Conservation (phyloP, 2,329 filamentous ascomycete species). For the Parastagonospora nodorum region DNA sequence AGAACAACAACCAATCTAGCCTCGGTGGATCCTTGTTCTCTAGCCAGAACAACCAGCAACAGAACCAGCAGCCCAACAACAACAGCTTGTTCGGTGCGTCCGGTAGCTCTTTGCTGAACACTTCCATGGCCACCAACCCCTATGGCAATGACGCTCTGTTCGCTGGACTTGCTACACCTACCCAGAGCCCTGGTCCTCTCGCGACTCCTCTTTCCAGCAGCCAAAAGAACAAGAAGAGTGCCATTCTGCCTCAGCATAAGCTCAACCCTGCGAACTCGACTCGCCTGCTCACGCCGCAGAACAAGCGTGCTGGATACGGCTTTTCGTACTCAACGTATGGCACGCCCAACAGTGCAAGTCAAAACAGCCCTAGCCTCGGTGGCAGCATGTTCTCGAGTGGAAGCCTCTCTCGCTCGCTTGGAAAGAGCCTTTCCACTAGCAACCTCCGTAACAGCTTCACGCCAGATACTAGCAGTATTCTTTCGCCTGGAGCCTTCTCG, state of each 20-base stretch:
- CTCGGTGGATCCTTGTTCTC: slow-evolving; percentile 50
- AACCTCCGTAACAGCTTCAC: slow-evolving; percentile 83
- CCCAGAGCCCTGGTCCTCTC: slow-evolving; percentile 80
- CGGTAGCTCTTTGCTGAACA: slow-evolving; percentile 56
- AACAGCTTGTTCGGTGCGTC: slow-evolving; percentile 60
- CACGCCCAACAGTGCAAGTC: slow-evolving; percentile 73
- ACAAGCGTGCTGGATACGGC: slow-evolving; percentile 76
- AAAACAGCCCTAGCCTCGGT: slow-evolving; percentile 72
- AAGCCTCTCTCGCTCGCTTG: slow-evolving; percentile 73
- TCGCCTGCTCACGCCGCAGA: slow-evolving; percentile 78
- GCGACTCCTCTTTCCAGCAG: slow-evolving; percentile 83
- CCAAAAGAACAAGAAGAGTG: slow-evolving; percentile 77
- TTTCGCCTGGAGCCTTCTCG: slow-evolving; percentile 84
- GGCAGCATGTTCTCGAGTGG: slow-evolving; percentile 50
- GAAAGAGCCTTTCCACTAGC: slow-evolving; percentile 87
- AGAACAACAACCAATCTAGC: slow-evolving; percentile 46
- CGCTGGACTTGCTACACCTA: slow-evolving; percentile 68
- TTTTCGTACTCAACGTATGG: slow-evolving; percentile 94
- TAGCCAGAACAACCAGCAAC: slow-evolving; percentile 49
- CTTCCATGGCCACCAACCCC: slow-evolving; percentile 71
- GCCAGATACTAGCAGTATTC: slow-evolving; percentile 83
- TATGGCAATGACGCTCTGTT: slow-evolving; percentile 91
- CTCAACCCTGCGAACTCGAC: slow-evolving; percentile 80
- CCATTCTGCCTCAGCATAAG: slow-evolving; percentile 84
- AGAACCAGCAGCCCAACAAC: slow-evolving; percentile 44